Conservation (phyloP, 148 eudicot species). For the Drosera capensis region DNA sequence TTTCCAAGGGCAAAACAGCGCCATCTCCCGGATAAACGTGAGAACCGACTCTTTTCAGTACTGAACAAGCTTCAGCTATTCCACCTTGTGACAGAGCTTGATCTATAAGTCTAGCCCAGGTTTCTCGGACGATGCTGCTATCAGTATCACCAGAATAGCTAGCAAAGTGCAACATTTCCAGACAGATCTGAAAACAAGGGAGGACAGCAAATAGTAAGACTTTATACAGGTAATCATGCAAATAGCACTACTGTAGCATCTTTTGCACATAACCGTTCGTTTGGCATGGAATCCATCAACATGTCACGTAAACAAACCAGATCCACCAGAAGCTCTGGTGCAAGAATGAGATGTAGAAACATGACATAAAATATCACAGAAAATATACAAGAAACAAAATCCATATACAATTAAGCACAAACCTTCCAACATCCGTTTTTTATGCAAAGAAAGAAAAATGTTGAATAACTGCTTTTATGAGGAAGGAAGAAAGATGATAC, state of each 20-base stretch:
- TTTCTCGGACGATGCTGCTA: conserved; percentile 73
- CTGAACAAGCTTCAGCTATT: conserved; percentile 88
- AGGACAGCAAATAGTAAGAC: conserved; percentile 2
- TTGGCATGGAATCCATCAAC: too few relatives aligned
- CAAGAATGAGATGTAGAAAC: background rate
- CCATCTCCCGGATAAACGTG: conserved; percentile 88
- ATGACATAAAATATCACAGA: background rate
- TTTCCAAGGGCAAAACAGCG: conserved; percentile 72
- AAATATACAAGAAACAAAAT: conserved; percentile 1
- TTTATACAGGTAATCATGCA: background rate
- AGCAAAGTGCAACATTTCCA: conserved; percentile 90
- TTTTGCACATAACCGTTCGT: too few relatives aligned
- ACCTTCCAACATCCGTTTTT: too few relatives aligned
- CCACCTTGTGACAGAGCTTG: conserved; percentile 84
- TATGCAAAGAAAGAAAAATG: too few relatives aligned
- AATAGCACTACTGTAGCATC: too few relatives aligned
- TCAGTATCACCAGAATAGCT: conserved; percentile 95
- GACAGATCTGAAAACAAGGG: conserved; percentile 45
- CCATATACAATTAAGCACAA: too few relatives aligned
- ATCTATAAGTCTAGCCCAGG: conserved; percentile 91
- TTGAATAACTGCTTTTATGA: background rate
- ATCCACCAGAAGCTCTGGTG: background rate
- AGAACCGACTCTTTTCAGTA: conserved; percentile 81
- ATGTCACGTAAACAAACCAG: too few relatives aligned
- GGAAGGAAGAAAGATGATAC: conserved; percentile 17